Base-by-base conservation (phyloP, 2,329 filamentous ascomycete species). In the Pseudopyrenochaeta lycopersici region DNA sequence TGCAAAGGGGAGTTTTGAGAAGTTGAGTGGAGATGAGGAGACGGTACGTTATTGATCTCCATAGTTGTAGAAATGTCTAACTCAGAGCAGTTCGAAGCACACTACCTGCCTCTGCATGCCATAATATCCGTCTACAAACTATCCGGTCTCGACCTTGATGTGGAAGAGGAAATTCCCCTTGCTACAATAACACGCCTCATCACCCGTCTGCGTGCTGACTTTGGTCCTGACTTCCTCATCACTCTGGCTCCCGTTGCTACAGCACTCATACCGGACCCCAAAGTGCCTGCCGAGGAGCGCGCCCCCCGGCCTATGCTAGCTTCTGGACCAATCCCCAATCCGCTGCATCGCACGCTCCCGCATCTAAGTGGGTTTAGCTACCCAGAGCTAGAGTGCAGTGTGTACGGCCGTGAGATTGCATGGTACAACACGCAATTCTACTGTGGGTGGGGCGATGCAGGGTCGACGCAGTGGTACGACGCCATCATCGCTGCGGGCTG, bases 401-500 rank as follows among this genome's bases (percentile, higher is more conserved):
- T 64, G 3, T 64, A 58, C 6, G 74, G 70, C 2, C 50, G 52
- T 15, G 69, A 88, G 38, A 90, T 97, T 23, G 82, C 83, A 2
- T 97, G 92, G 86, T 97, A 97, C 75, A 97, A 97, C 71, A 83
- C 89, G 5, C 93, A 97, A 71, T 96, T 97, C 76, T 97, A 97
- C 81, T 95, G 90, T 70, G 92, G 92, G 1, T 97, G 91, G 88
- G 91, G 91, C 7, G 86, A 87, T 43, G 85, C 87, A 1, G 78
- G 81, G 23, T 81, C 74, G 12, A 80, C 80, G 2, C 67, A 71
- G 18, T 81, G 79, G 66, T 85, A 82, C 67, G 82, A 85, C 52
- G 76, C 79, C 45, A 82, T 86, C 47, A 73, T 86, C 27, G 78
- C 80, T 12, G 80, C 82, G 39, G 92, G 92, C 7, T 97, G 90